Evolutionary conservation across 179 eudicot genomes (phyloP), one percentile per base, ranked within the genome.

Genomic region (Gypsophila paniculata): DNA sequence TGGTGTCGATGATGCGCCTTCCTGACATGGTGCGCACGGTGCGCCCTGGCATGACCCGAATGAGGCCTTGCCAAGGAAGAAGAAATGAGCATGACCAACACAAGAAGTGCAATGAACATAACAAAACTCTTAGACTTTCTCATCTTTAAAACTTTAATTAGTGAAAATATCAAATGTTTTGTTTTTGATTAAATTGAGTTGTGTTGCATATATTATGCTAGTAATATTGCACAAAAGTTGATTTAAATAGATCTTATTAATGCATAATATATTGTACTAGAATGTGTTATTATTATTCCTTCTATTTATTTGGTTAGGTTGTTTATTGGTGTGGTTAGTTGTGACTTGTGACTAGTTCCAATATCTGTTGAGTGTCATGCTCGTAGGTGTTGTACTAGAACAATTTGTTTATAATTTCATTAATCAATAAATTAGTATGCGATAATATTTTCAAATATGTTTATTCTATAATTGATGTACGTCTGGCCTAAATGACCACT

Each of bases 291-390:
- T n/a, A n/a, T n/a, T n/a, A n/a, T n/a, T n/a, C n/a, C n/a, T 36
- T 36, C 42, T 36, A 15, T 65, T 42, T 6, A 44, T n/a, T 48
- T 49, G 72, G 72, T 66, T 76, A 76, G 79, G 79, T 71, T 46
- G 11, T 53, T 54, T 64, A 4, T 65, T 63, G 75, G 67, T 71
- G 72, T 71, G 68, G 52, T 76, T 65, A 75, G 67, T 76, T 0
- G 19, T 19, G 32, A 36, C n/a, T 76, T 0, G 19, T 19, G 34
- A 65, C 75, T 71, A 76, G 79, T 34, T 76, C 53, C 76, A 76
- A 64, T 72, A 42, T 65, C 59, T 2, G 75, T 53, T 5, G n/a
- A 17, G 58, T 19, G 23, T 53, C 58, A 46, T 46, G 52, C 52
- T 46, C 52, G 52, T 46, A 10, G 15, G 52, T 46, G 52, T 46